Conservation (phyloP, 1,139 yeast species). For the Maudiozyma humilis region DNA sequence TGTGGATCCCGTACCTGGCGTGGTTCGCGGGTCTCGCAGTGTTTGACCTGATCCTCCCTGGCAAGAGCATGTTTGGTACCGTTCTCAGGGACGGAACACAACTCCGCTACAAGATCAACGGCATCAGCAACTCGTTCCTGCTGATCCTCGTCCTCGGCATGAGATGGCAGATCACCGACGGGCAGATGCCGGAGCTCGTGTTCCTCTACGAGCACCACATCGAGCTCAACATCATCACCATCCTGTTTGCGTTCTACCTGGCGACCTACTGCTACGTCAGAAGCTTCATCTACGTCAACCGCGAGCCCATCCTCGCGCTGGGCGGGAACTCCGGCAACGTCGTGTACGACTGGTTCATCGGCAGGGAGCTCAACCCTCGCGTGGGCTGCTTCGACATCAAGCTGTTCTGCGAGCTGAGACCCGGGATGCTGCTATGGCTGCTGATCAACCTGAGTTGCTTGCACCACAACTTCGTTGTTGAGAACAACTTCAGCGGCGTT, state of each 20-base stretch:
- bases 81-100: constrained; percentile 65
- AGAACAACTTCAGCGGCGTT: constrained; percentile 41
- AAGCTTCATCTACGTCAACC: constrained; percentile 63
- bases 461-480: constrained; percentile 62
- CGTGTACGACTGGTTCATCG: constrained; percentile 92
- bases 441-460: constrained; percentile 69
- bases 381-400: constrained; percentile 76
- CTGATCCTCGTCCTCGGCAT: constrained; percentile 41
- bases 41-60: constrained; percentile 68
- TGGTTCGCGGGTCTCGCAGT: constrained; percentile 68
- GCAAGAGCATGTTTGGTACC: constrained; percentile 58
- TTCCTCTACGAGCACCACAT: constrained; percentile 63
- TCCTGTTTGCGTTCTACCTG: constrained; percentile 54
- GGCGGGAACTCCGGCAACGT: constrained; percentile 79
- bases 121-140: constrained; percentile 47
- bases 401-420: constrained; percentile 86
- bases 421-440: constrained; percentile 86
- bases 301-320: constrained; percentile 58
- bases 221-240: constrained; percentile 55
- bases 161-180: constrained; percentile 43
- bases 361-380: constrained; percentile 91
- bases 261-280: constrained; percentile 56
- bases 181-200: constrained; percentile 69
- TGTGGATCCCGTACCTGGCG: constrained; percentile 57
- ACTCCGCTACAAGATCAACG: constrained; percentile 75